A percentile compares a stretch with the other conserved stretches of the same genome.
These are phyloP conservation scores for Samsoniella hepiali DNA, from an alignment of 2,329 filamentous ascomycete species.

Conservation along the genomic window DNA sequence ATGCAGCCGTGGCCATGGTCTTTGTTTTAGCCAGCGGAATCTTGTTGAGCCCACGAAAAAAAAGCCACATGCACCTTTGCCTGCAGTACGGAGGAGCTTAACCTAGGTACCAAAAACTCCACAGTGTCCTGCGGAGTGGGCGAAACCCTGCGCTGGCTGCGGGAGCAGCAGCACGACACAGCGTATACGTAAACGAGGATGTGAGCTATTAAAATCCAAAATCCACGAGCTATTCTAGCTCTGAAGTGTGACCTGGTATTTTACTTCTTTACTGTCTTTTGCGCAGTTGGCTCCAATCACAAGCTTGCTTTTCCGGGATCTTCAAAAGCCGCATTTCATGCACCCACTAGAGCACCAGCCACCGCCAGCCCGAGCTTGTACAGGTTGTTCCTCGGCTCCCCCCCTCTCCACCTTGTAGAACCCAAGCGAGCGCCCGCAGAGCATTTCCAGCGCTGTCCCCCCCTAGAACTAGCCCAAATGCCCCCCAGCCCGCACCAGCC, in stretches of 20 bases:
- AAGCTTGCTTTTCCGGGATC: not conserved
- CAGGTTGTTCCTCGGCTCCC: not conserved
- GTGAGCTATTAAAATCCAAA: not conserved
- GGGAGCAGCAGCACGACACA: not conserved
- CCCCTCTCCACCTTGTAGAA: not conserved
- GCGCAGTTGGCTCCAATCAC: not conserved
- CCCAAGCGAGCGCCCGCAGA: not conserved
- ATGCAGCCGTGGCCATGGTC: not conserved
- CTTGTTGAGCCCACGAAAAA: not conserved
- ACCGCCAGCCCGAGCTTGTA: not conserved
- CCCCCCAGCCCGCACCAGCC: not conserved
- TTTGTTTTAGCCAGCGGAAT: not conserved
- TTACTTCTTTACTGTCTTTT: not conserved
- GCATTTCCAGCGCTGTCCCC: not conserved
- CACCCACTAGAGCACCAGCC: not conserved
- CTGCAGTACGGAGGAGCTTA: not conserved
- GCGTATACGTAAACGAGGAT: not conserved
- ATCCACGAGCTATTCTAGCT: not conserved
- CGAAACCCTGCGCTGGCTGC: not conserved
- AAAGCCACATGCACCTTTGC: constrained; percentile 4
- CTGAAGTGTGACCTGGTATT: not conserved
- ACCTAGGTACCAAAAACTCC: not conserved
- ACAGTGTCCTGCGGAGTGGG: not conserved
- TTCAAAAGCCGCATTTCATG: not conserved
- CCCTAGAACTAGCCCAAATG: not conserved